These are phyloP conservation scores for Nakaseomyces bracarensis DNA, from an alignment of 1,139 yeast species.

Conservation along the genomic window DNA sequence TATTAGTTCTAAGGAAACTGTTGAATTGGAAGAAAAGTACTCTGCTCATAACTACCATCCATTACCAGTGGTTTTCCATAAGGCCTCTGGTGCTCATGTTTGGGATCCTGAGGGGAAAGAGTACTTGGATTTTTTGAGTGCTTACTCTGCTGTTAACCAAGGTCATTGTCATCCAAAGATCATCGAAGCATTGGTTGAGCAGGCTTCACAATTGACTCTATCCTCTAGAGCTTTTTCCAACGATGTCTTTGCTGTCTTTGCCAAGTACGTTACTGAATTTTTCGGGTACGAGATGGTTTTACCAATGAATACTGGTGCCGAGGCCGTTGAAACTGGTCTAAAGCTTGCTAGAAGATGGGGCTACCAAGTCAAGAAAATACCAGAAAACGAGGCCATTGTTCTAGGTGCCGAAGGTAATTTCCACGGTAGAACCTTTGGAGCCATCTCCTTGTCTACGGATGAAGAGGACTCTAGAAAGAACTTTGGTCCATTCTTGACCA, in stretches of 20 bases:
- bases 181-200: constrained; percentile 74
- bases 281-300: constrained; percentile 87
- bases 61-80: constrained; percentile 83
- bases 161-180: constrained; percentile 98
- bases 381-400: constrained; percentile 75
- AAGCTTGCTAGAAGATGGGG: constrained; percentile 98
- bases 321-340: constrained; percentile 93
- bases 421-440: constrained; percentile 95
- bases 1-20: constrained; percentile 57
- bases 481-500: constrained; percentile 83
- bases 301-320: constrained; percentile 99
- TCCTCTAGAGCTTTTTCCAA: constrained; percentile 91
- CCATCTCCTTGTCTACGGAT: constrained; percentile 93
- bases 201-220: constrained; percentile 75
- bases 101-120: constrained; percentile 97
- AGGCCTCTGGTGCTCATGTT: constrained; percentile 84
- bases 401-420: constrained; percentile 82
- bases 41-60: constrained; percentile 98
- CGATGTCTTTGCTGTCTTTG: constrained; percentile 79
- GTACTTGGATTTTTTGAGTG: constrained; percentile 79
- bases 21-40: constrained; percentile 63
- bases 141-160: constrained; percentile 95
- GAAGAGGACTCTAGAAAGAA: constrained; percentile 74
- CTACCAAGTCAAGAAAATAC: constrained; percentile 76
- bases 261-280: constrained; percentile 81